Base-by-base conservation (phyloP, 1,139 yeast genomes). In the Geotrichum bryndzae region DNA sequence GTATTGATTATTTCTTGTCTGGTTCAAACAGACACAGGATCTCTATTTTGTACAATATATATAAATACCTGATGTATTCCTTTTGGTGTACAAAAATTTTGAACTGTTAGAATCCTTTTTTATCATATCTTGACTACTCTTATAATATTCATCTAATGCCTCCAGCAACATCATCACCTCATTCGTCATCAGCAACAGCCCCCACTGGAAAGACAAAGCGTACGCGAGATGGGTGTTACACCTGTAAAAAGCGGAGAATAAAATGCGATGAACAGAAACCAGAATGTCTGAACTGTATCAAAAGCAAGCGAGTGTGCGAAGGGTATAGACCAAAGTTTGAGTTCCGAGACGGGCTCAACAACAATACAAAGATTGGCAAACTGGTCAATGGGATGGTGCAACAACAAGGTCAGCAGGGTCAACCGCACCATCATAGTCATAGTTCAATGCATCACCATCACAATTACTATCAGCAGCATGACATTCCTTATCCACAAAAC, bases 221-320 rank as follows among this genome's bases (percentile, higher is more conserved):
- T 48, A 70, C 73, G 2, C 66, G 69, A 56, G 68, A 70, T 27
- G 73, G 73, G 25, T 70, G 73, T 54, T 63, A 69, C 60, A 70
- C 73, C 10, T 70, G 73, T 59, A 70, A 71, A 55, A 68, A 70
- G 60, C 65, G 64, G 5, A 63, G 71, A 52, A 68, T 69, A 22
- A 69, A 69, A 53, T 69, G 72, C 59, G 72, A 69, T 56, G 72
- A 69, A 60, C 65, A 66, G 13, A 70, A 69, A 53, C 72, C 72
- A 13, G 57, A 55, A 11, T 69, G 72, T 60, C 61, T 61, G 62
- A 68, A 69, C 61, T 69, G 72, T 59, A 51, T 65, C 46, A 68
- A 68, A 54, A 65, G 69, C 22, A 68, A 69, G 52, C 66, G 72
- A 6, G 63, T 57, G 33, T 69, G 72, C 61, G 62, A 62, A 51